phyloP scores from a whole-genome alignment of 306 rosid species.

The Cucurbita argyrosperma region DNA sequence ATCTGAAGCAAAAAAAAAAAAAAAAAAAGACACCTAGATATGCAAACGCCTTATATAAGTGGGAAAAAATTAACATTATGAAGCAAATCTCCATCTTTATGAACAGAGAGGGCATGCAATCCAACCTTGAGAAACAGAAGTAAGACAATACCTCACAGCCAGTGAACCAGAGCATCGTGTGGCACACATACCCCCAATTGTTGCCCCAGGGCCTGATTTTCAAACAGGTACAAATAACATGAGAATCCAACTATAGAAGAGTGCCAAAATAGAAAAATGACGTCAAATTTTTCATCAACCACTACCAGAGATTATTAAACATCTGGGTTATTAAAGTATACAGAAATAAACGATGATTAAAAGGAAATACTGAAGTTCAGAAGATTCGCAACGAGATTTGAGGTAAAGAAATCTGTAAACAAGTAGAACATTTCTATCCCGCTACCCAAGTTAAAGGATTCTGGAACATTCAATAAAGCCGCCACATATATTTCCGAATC shows the following conservation, averaged over 20 bases:
- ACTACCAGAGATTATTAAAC: background rate
- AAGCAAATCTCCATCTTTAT: background rate
- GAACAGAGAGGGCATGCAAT: background rate
- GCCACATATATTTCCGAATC: background rate
- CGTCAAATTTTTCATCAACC: background rate
- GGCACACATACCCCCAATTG: slow-evolving; percentile 98
- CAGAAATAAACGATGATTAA: background rate
- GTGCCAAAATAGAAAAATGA: background rate
- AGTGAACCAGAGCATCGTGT: slow-evolving; percentile 97
- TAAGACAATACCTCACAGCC: slow-evolving; percentile 64
- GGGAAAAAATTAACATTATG: background rate
- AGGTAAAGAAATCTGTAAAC: background rate
- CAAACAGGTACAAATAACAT: slow-evolving; percentile 1
- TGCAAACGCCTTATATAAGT: background rate
- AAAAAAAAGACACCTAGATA: background rate
- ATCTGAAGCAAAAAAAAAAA: background rate
- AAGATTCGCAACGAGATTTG: background rate
- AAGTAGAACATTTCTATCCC: background rate
- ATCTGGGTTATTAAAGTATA: background rate
- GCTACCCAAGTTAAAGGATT: background rate
- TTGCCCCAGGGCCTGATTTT: slow-evolving; percentile 92
- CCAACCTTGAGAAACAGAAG: background rate
- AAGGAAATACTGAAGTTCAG: background rate
- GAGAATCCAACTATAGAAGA: background rate
- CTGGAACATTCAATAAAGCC: background rate